A percentile compares a stretch with the other conserved stretches of the same genome.
phyloP scores from a whole-genome alignment of 441 rosid genomes.

The Gossypium davidsonii region DNA sequence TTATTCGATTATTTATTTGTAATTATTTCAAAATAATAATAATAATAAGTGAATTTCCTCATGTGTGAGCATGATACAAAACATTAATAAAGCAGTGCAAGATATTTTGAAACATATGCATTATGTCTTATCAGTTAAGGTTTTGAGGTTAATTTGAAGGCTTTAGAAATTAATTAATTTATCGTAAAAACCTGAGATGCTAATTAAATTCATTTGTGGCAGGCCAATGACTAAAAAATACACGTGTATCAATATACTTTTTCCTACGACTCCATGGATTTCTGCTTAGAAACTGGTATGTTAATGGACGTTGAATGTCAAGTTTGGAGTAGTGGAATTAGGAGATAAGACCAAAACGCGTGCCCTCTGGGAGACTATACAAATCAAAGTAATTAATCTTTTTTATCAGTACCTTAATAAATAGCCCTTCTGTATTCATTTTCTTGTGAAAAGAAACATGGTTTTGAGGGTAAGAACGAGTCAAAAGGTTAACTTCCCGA shows the following conservation, averaged over 20 bases:
- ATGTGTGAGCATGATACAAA: background rate
- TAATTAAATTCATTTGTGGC: background rate
- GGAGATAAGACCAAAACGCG: too few relatives aligned
- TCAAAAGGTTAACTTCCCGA: background rate
- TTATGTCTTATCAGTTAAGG: too few relatives aligned
- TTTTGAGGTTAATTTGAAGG: too few relatives aligned
- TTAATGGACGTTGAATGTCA: background rate
- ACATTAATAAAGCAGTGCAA: background rate
- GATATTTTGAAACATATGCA: background rate
- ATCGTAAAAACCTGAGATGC: too few relatives aligned
- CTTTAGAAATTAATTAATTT: too few relatives aligned
- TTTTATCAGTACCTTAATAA: too few relatives aligned
- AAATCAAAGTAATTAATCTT: too few relatives aligned
- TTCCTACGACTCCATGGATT: background rate
- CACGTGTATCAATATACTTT: too few relatives aligned
- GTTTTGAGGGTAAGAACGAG: conserved; percentile 27
- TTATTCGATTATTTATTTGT: background rate
- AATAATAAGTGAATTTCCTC: background rate
- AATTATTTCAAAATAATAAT: background rate
- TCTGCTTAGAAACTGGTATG: background rate
- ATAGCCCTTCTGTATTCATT: background rate
- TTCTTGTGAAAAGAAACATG: background rate
- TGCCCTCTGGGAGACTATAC: too few relatives aligned
- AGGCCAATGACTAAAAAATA: background rate
- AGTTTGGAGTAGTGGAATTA: background rate